A percentile compares a stretch with the other conserved stretches of the same genome.
These are phyloP conservation scores for Plasmodium adleri DNA, from an alignment of 169 alveolate species.

Conservation along the genomic window DNA sequence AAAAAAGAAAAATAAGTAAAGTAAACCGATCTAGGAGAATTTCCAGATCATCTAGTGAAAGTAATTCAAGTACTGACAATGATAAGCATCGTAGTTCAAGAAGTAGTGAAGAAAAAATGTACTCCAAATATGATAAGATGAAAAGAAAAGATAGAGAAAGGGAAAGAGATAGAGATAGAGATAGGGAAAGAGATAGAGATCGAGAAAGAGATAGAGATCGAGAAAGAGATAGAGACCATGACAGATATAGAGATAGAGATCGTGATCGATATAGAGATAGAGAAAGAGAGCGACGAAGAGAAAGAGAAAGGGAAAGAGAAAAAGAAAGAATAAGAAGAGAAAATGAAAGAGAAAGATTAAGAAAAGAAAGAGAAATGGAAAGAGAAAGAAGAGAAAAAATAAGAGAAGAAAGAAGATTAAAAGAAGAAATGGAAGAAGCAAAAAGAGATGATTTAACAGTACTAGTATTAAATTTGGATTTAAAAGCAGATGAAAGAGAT, in stretches of 20 bases:
- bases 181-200: slow-evolving; percentile 8
- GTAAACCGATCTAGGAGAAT: background rate
- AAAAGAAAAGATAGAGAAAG: slow-evolving; percentile 8
- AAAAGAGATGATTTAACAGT: slow-evolving; percentile 98
- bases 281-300: slow-evolving; percentile 32
- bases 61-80: slow-evolving; percentile 40
- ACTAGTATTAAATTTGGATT: slow-evolving; percentile 92
- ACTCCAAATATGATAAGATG: slow-evolving; percentile 6
- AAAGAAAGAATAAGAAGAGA: slow-evolving; percentile 18
- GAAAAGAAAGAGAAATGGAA: slow-evolving; percentile 29
- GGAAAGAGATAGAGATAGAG: slow-evolving; percentile 7
- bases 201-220: background rate
- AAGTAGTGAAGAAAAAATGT: slow-evolving; percentile 18
- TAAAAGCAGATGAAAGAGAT: slow-evolving; percentile 96
- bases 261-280: slow-evolving; percentile 33
- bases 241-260: slow-evolving; percentile 14
- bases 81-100: slow-evolving; percentile 28
- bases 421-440: slow-evolving; percentile 96
- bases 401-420: slow-evolving; percentile 85
- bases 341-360: slow-evolving; percentile 39
- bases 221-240: slow-evolving; percentile 13
- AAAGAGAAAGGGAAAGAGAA: slow-evolving; percentile 15
- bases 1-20: slow-evolving; percentile 15
- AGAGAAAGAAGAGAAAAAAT: slow-evolving; percentile 78
- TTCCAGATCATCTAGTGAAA: slow-evolving; percentile 18